Evolutionary conservation across 495 filamentous ascomycete genomes (phyloP), one percentile per base, ranked within the genome.

Genomic region (Penicillium steckii): DNA sequence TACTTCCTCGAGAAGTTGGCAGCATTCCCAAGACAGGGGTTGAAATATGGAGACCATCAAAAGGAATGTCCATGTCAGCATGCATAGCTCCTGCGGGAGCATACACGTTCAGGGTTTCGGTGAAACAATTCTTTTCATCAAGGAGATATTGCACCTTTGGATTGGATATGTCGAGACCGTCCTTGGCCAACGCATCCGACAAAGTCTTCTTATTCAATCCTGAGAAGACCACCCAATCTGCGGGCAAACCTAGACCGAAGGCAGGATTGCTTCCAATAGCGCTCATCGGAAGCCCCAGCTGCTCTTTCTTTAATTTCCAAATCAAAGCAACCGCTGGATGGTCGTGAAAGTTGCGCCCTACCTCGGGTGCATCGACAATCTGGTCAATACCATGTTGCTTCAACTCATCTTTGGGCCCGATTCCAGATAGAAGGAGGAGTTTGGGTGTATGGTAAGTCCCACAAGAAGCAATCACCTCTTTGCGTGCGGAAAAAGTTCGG

Each of bases 1-100:
- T 68, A 0, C 59, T 60, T 15, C 77, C 77, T 7, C 72, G 61
- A 0, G 72, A 73, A 8, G 75, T 75, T 8, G 70, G 68, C 7
- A 68, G 53, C 46, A 72, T 44, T 13, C 47, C 56, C 46, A 75
- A 49, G 1, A 70, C 55, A 6, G 55, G 51, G 0, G 59, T 66
- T 15, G 60, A 60, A 33, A 80, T 73, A 22, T 66, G 53, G 0
- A 65, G 57, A 10, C 73, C 73, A 42, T 80, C 72, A 7, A 71
- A 48, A 3, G 66, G 64, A 50, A 69, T 25, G 0, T 64, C 24
- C 1, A 62, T 38, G 1, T 51, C 50, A 1, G 57, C 42, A 22
- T 55, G 26, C 2, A 25, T 25, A 0, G 58, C 50, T 5, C 53
- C 60, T 1, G 58, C 61, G 1, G 70, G 68, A 2, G 59, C 62